Evolutionary conservation across 2,329 filamentous ascomycete genomes (phyloP).

Genomic region (Neofusicoccum sp.): DNA sequence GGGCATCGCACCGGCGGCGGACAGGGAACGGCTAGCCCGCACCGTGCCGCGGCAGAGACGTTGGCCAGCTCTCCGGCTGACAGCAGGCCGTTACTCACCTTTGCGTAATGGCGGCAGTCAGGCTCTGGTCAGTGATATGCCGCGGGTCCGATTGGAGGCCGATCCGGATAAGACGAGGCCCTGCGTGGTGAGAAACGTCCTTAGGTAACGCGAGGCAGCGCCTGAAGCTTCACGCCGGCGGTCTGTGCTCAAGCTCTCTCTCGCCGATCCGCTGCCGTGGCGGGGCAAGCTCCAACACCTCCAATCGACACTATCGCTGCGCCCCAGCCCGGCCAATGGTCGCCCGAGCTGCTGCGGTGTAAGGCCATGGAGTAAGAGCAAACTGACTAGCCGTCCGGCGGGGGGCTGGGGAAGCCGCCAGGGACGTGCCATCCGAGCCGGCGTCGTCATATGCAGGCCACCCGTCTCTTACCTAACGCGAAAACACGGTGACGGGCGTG

Average conservation of each 20-base stretch:
- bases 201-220: slow-evolving; percentile 5
- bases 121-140: background rate
- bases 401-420: background rate
- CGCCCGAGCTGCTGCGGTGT: background rate
- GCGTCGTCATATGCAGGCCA: background rate
- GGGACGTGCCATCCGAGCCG: background rate
- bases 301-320: slow-evolving; percentile 8
- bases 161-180: background rate
- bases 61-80: background rate
- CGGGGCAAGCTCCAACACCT: background rate
- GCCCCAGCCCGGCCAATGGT: background rate
- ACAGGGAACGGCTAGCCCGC: background rate
- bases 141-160: background rate
- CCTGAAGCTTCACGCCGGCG: background rate
- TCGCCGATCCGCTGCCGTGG: slow-evolving; percentile 1
- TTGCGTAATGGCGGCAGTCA: background rate
- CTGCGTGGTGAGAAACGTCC: background rate
- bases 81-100: background rate
- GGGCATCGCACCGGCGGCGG: background rate
- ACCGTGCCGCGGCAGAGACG: background rate
- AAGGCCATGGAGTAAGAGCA: slow-evolving; percentile 5
- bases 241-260: slow-evolving; percentile 8
- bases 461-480: slow-evolving; percentile 8
- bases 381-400: background rate
- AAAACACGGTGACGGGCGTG: background rate